These are phyloP conservation scores for Arthonia radiata DNA, from an alignment of 495 filamentous ascomycete genomes.

Conservation along the genomic window DNA sequence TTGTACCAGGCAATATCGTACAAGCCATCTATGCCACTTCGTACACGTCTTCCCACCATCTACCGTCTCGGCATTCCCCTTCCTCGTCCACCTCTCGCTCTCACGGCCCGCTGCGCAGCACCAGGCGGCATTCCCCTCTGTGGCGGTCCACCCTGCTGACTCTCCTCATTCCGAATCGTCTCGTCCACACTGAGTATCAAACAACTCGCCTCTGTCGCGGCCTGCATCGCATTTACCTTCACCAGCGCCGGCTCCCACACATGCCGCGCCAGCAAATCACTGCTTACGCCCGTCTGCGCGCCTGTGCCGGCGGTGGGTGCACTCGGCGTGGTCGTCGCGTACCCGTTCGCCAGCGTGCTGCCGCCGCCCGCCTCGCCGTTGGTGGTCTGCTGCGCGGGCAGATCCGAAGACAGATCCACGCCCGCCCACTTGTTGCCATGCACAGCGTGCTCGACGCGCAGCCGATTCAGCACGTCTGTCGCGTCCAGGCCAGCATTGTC, in stretches of 20 bases:
- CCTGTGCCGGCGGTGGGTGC: constrained; percentile 22
- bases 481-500: constrained; percentile 98
- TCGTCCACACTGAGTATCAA: constrained; percentile 91
- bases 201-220: constrained; percentile 82
- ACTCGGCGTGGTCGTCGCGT: too few relatives aligned
- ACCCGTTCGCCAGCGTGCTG: neutral
- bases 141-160: constrained; percentile 52
- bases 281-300: neutral
- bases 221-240: constrained; percentile 93
- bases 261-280: constrained; percentile 40
- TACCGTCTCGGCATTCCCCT: constrained; percentile 78
- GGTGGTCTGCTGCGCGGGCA: too few relatives aligned
- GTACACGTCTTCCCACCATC: too few relatives aligned
- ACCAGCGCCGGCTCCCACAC: constrained; percentile 94
- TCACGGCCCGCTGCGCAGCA: constrained; percentile 71
- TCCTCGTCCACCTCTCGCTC: constrained; percentile 41
- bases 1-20: too few relatives aligned
- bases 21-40: too few relatives aligned
- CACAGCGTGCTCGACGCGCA: constrained; percentile 84
- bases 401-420: constrained; percentile 77
- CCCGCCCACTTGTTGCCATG: constrained; percentile 69
- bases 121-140: constrained; percentile 62
- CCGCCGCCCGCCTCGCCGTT: too few relatives aligned
- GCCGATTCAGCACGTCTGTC: constrained; percentile 82
- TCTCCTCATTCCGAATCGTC: constrained; percentile 93